Evolutionary conservation across 2,329 filamentous ascomycete species (phyloP), one percentile per base, ranked within the genome.

Genomic region (Fusarium transvaalense): DNA sequence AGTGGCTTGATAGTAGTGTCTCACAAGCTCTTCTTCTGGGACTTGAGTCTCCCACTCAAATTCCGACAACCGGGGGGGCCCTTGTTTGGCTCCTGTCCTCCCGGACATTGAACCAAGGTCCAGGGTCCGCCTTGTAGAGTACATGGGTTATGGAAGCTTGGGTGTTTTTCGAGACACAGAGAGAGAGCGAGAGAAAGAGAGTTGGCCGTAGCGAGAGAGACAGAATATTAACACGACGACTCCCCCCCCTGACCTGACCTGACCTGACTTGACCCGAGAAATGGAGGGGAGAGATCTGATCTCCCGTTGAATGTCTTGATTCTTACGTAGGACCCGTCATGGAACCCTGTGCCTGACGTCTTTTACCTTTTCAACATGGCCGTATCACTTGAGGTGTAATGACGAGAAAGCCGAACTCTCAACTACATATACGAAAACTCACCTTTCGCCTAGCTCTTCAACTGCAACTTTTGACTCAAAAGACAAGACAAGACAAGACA

Each of bases 161-260:
- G 9, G 39, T 42, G 39, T 3, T 34, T 15, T 29, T 9, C n/a
- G n/a, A n/a, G n/a, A n/a, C n/a, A n/a, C n/a, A n/a, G n/a, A n/a
- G 23, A 41, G 39, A 42, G 21, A 48, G 8, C n/a, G 21, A 32
- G 29, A 47, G 31, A 25, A 35, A 48, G 46, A 48, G 45, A 51
- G 17, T 51, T 51, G 47, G 34, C 47, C 47, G 45, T 48, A 48
- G 10, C 10, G n/a, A 23, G 23, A 38, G 37, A 29, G 41, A 45
- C n/a, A 37, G 23, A 59, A 71, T 74, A 74, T 74, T 73, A 74
- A 68, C 70, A 69, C 46, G 56, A 56, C 46, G 25, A 32, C 35
- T 53, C 38, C 61, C 65, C 61, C 69, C 41, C 47, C 35, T 50
- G 47, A 38, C 34, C 34, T 50, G 34, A 48, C 12, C 29, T 29